A percentile compares a stretch with the other conserved stretches of the same genome.
These are phyloP conservation scores for Datisca glomerata DNA, from an alignment of 306 rosid genomes.

Conservation along the genomic window DNA sequence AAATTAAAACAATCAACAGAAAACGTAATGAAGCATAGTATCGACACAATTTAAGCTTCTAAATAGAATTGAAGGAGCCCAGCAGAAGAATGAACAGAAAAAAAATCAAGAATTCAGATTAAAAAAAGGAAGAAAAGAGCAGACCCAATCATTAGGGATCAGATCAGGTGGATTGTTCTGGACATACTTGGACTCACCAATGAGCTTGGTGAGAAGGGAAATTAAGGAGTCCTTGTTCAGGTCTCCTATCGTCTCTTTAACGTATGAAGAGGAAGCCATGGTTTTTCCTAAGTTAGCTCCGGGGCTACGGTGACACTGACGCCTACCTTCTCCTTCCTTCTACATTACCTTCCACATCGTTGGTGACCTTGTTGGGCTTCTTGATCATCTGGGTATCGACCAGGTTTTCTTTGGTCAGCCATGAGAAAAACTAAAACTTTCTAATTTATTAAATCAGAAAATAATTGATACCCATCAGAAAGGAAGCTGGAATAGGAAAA, in stretches of 20 bases:
- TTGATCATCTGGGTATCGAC: too few relatives aligned
- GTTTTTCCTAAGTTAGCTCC: conserved; percentile 1
- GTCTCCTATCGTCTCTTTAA: conserved; percentile 43
- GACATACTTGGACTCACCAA: conserved; percentile 62
- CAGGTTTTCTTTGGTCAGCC: too few relatives aligned
- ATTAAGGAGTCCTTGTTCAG: conserved; percentile 52
- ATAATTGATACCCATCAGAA: background rate
- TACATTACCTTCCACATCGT: too few relatives aligned
- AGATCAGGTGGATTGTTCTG: conserved; percentile 86
- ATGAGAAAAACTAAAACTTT: too few relatives aligned
- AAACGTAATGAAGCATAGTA: too few relatives aligned
- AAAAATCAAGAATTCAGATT: background rate
- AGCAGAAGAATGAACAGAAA: background rate
- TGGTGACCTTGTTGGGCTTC: too few relatives aligned
- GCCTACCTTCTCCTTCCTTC: too few relatives aligned
- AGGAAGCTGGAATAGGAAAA: background rate
- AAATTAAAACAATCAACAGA: too few relatives aligned
- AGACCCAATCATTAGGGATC: conserved; percentile 79
- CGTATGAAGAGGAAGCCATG: conserved; percentile 31
- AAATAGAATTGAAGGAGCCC: background rate
- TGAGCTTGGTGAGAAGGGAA: conserved; percentile 53
- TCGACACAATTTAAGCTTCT: background rate
- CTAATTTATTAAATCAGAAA: too few relatives aligned
- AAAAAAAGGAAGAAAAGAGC: background rate
- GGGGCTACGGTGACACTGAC: too few relatives aligned